phyloP scores from a whole-genome alignment of 2,329 filamentous ascomycete species.

The Ascochyta fabae region DNA sequence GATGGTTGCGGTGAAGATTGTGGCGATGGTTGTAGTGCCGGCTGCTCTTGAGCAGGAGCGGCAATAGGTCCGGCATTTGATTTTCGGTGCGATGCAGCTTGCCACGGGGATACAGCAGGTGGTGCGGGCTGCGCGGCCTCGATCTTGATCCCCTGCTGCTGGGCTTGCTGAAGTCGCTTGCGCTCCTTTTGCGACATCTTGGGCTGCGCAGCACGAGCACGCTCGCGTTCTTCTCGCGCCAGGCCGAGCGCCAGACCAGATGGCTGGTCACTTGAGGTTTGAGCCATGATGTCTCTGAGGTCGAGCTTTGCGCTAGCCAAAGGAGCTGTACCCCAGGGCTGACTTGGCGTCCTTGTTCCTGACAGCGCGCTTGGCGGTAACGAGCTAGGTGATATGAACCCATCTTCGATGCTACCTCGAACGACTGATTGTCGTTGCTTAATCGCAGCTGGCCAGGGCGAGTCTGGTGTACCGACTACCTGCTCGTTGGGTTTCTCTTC shows the following conservation, averaged over 20 bases:
- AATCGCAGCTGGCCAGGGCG: conserved; percentile 31
- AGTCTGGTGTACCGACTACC: conserved; percentile 30
- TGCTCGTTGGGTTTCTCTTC: conserved; percentile 18
- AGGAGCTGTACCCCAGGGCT: conserved; percentile 61
- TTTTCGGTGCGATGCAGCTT: conserved; percentile 41
- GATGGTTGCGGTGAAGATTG: conserved; percentile 24
- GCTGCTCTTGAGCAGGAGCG: conserved; percentile 4
- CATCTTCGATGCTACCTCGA: conserved; percentile 1
- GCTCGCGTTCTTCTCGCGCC: conserved; percentile 51
- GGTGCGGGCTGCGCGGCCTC: conserved; percentile 40
- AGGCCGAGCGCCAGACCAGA: conserved; percentile 62
- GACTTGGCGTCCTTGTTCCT: conserved; percentile 39
- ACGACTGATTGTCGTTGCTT: conserved; percentile 14
- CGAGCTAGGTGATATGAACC: conserved; percentile 29
- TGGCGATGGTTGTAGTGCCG: conserved; percentile 11
- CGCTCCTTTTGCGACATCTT: conserved; percentile 92
- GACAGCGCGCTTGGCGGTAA: conserved; percentile 27
- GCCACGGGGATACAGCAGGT: conserved; percentile 45
- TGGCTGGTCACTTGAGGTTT: conserved; percentile 58
- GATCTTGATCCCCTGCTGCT: conserved; percentile 41
- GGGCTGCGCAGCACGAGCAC: conserved; percentile 47
- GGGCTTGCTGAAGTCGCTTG: conserved; percentile 63
- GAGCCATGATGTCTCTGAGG: conserved; percentile 77
- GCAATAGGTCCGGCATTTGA: conserved; percentile 32
- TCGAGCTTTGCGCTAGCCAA: conserved; percentile 70